Evolutionary conservation across 2,329 filamentous ascomycete genomes (phyloP).

Genomic region (Tolypocladium inflatum): DNA sequence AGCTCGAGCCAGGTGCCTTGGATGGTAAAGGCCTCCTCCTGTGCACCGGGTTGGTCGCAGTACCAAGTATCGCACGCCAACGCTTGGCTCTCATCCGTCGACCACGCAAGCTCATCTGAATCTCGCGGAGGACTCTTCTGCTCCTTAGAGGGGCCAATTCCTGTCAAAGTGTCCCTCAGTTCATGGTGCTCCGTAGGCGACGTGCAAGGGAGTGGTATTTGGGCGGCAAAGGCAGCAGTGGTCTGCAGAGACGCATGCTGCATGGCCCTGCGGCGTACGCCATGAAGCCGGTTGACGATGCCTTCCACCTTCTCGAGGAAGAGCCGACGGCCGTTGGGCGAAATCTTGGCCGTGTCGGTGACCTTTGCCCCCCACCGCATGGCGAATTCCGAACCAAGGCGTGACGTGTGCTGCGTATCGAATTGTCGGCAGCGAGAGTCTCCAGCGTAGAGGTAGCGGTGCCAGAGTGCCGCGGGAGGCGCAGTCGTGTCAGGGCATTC

Average conservation of each 20-base stretch:
- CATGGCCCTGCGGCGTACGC: conserved; percentile 3
- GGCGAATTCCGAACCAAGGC: background rate
- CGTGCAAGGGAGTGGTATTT: background rate
- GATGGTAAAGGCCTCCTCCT: background rate
- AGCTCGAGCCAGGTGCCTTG: background rate
- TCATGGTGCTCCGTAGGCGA: background rate
- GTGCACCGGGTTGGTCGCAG: background rate
- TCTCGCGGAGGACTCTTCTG: background rate
- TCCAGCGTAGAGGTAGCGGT: no score
- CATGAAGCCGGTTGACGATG: conserved; percentile 1
- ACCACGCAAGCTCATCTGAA: background rate
- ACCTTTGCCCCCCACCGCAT: conserved; percentile 5
- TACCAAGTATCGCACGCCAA: background rate
- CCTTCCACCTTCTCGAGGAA: conserved; percentile 2
- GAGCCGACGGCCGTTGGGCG: conserved; percentile 5
- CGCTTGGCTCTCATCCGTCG: background rate
- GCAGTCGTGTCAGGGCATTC: background rate
- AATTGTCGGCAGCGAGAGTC: background rate
- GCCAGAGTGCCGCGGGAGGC: background rate
- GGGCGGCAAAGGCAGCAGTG: background rate
- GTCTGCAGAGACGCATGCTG: conserved; percentile 1
- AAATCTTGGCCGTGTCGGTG: conserved; percentile 9
- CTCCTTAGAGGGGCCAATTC: background rate
- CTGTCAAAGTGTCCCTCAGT: background rate
- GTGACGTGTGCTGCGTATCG: background rate